These are phyloP conservation scores for Endotrypanum monterogeii DNA, from an alignment of 208 protist species.

Conservation along the genomic window DNA sequence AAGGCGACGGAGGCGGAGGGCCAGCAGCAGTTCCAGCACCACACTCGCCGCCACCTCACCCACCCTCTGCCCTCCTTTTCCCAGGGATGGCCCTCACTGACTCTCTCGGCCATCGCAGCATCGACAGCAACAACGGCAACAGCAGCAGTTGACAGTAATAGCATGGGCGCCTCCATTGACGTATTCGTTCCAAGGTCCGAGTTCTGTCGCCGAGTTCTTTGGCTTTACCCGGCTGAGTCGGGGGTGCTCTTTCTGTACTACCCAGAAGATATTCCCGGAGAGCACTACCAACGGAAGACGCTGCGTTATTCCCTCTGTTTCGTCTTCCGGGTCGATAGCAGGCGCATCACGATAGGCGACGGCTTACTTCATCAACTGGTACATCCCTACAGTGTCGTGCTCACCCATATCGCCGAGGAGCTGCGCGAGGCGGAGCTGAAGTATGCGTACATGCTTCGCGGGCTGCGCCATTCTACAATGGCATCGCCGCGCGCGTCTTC, in stretches of 20 bases:
- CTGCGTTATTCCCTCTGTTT: constrained; percentile 86
- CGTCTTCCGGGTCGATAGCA: constrained; percentile 59
- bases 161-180: constrained; percentile 58
- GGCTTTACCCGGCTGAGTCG: constrained; percentile 67
- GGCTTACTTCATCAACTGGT: constrained; percentile 55
- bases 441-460: constrained; percentile 76
- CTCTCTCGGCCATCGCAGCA: background rate
- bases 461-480: constrained; percentile 25
- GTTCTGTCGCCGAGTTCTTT: constrained; percentile 77
- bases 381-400: constrained; percentile 70
- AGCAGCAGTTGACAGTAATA: constrained; percentile 11
- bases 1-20: background rate
- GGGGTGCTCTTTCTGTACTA: constrained; percentile 81
- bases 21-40: background rate
- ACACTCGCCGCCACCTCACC: background rate
- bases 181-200: constrained; percentile 82
- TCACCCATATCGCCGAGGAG: constrained; percentile 78
- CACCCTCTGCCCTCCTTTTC: background rate
- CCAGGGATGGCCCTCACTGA: background rate
- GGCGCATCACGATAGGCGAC: constrained; percentile 53
- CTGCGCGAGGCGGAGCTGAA: constrained; percentile 69
- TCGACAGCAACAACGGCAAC: background rate
- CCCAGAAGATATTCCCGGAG: constrained; percentile 78
- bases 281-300: constrained; percentile 83
- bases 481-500: constrained; percentile 1